Conservation (phyloP, 2,329 filamentous ascomycete species). For the Ceratocystiopsis brevicomis region DNA sequence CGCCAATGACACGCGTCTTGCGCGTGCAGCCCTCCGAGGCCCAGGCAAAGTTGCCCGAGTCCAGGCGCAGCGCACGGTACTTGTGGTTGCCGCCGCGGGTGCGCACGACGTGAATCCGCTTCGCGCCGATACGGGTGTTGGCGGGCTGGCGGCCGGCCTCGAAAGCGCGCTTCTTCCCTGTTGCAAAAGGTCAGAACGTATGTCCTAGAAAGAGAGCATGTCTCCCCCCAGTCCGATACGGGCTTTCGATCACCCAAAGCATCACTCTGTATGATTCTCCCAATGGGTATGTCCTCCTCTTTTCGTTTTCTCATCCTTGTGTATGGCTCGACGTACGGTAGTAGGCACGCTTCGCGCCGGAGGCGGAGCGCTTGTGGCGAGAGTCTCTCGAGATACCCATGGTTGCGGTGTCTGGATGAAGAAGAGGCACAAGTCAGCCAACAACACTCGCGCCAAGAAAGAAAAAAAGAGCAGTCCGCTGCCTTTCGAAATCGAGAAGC, state of each 20-base stretch:
- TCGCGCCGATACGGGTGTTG: conserved; percentile 90
- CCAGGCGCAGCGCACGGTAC: conserved; percentile 97
- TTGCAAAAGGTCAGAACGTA: conserved; percentile 59
- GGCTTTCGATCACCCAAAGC: conserved; percentile 36
- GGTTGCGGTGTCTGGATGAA: conserved; percentile 41
- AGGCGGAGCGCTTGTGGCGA: conserved; percentile 98
- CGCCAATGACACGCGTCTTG: conserved; percentile 97
- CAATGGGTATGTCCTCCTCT: background rate
- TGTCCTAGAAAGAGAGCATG: conserved; percentile 19
- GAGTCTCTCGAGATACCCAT: conserved; percentile 99
- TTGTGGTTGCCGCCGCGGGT: conserved; percentile 77
- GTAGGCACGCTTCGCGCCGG: conserved; percentile 92
- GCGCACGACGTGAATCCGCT: conserved; percentile 25
- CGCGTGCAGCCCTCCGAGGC: conserved; percentile 92
- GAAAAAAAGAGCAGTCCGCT: background rate
- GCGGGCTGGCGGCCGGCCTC: conserved; percentile 98
- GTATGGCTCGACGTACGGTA: conserved; percentile 48
- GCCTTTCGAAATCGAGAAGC: too few relatives aligned
- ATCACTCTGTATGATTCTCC: too few relatives aligned
- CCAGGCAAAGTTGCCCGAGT: conserved; percentile 99
- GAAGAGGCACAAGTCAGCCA: background rate
- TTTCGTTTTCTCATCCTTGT: background rate
- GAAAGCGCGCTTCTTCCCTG: conserved; percentile 94
- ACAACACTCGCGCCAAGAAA: background rate
- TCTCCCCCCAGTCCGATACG: conserved; percentile 30